A percentile compares a stretch with the other conserved stretches of the same genome.
phyloP scores from a whole-genome alignment of 2,329 filamentous ascomycete genomes.

The Ascochyta rabiei region DNA sequence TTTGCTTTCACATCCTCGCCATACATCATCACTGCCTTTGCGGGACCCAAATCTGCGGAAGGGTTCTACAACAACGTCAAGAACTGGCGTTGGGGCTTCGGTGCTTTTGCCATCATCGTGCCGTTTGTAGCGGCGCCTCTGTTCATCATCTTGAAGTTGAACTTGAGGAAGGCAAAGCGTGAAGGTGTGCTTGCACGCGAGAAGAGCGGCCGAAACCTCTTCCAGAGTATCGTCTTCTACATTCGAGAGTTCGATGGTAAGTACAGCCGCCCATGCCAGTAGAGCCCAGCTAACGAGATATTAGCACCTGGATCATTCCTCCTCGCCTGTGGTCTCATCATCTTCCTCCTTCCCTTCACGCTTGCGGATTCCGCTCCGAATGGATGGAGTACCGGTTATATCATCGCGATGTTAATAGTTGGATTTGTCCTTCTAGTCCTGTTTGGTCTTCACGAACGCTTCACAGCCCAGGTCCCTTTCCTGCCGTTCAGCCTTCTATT shows the following conservation, averaged over 20 bases:
- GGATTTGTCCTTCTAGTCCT: constrained; percentile 56
- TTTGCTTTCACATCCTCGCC: constrained; percentile 53
- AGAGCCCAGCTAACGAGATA: neutral
- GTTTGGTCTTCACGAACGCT: constrained; percentile 61
- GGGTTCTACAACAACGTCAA: constrained; percentile 53
- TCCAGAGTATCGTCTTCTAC: constrained; percentile 51
- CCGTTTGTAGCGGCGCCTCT: constrained; percentile 66
- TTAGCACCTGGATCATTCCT: constrained; percentile 54
- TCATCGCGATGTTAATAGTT: constrained; percentile 58
- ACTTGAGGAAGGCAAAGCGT: constrained; percentile 63
- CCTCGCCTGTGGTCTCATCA: constrained; percentile 52
- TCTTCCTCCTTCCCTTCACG: constrained; percentile 59
- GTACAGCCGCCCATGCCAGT: constrained; percentile 32
- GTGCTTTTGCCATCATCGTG: constrained; percentile 67
- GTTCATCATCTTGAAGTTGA: constrained; percentile 55
- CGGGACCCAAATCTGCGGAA: constrained; percentile 23
- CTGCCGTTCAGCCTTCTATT: constrained; percentile 64
- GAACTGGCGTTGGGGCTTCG: constrained; percentile 66
- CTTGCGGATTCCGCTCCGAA: constrained; percentile 55
- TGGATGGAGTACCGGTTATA: constrained; percentile 57
- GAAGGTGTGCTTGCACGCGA: constrained; percentile 56
- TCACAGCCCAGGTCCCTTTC: constrained; percentile 54
- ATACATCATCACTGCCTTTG: constrained; percentile 25
- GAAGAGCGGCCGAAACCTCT: constrained; percentile 52
- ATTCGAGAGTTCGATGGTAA: constrained; percentile 52